A percentile compares a stretch with the other conserved stretches of the same genome.
These are phyloP conservation scores for Camellia japonica DNA, from an alignment of 148 eudicot species.

Conservation along the genomic window DNA sequence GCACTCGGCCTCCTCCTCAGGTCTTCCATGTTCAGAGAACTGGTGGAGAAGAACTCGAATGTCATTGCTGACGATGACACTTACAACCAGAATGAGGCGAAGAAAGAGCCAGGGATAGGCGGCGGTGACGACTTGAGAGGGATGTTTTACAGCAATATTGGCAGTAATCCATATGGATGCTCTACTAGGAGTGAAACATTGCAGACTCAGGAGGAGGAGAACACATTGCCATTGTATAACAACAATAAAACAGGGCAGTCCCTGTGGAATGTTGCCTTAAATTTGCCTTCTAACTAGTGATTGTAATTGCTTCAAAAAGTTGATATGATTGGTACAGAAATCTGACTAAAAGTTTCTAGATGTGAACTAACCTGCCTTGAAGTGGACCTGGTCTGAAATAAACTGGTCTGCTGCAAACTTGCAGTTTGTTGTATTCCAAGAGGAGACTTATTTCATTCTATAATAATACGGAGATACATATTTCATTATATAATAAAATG, in stretches of 20 bases:
- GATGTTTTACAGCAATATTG: constrained; percentile 2
- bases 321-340: not conserved
- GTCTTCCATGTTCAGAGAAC: constrained; percentile 31
- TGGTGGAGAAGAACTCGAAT: constrained; percentile 23
- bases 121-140: not conserved
- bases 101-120: not conserved
- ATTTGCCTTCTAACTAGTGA: constrained; percentile 5
- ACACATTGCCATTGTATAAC: not conserved
- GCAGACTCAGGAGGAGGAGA: constrained; percentile 6
- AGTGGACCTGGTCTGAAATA: not conserved
- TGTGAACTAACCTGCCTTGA: not conserved
- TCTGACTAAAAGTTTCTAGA: not conserved
- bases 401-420: not conserved
- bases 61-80: constrained; percentile 13
- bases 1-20: constrained; percentile 31
- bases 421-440: too few species aligned
- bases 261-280: constrained; percentile 4
- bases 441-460: too few species aligned
- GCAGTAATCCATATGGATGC: not conserved
- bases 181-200: not conserved
- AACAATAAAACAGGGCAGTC: not conserved
- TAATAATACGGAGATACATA: too few species aligned
- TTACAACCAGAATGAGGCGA: not conserved
- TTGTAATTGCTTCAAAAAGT: not conserved
- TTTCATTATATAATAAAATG: too few species aligned